phyloP scores from a whole-genome alignment of 805 yeast species.

The Ogataea minuta region DNA sequence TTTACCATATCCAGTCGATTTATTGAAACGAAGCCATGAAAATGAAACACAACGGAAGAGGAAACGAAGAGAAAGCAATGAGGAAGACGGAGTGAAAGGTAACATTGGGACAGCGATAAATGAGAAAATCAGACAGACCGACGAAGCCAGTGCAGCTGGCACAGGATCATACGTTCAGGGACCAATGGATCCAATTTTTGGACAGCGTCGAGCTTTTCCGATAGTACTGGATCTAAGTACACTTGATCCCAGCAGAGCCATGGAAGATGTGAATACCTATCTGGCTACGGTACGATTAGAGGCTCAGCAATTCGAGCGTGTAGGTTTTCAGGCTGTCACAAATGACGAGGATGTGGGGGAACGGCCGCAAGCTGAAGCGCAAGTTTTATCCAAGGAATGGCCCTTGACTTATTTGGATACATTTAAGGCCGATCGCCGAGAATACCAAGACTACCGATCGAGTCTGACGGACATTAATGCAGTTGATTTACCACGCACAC shows the following conservation, averaged over 20 bases:
- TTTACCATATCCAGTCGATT: background rate
- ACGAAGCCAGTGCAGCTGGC: constrained; percentile 3
- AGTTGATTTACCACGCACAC: constrained; percentile 36
- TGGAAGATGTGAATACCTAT: constrained; percentile 32
- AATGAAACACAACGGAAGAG: background rate
- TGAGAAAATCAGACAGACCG: constrained; percentile 9
- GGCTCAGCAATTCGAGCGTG: constrained; percentile 25
- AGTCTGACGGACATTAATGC: constrained; percentile 28
- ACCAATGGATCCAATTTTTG: constrained; percentile 36
- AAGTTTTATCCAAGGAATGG: background rate
- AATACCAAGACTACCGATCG: constrained; percentile 21
- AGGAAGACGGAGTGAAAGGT: constrained; percentile 4
- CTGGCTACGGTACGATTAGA: constrained; percentile 34
- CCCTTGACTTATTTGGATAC: constrained; percentile 16
- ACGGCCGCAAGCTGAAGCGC: background rate
- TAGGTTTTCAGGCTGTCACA: constrained; percentile 1
- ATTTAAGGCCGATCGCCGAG: constrained; percentile 16
- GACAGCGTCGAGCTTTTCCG: constrained; percentile 38
- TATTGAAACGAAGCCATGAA: background rate
- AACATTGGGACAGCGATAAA: constrained; percentile 12
- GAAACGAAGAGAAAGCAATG: constrained; percentile 5
- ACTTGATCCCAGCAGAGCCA: constrained; percentile 18
- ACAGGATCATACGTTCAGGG: constrained; percentile 25
- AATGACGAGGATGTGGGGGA: constrained; percentile 7
- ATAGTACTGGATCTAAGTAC: constrained; percentile 20